Evolutionary conservation across 2,329 filamentous ascomycete genomes (phyloP).

Genomic region (Graphiopsis chlorocephala): DNA sequence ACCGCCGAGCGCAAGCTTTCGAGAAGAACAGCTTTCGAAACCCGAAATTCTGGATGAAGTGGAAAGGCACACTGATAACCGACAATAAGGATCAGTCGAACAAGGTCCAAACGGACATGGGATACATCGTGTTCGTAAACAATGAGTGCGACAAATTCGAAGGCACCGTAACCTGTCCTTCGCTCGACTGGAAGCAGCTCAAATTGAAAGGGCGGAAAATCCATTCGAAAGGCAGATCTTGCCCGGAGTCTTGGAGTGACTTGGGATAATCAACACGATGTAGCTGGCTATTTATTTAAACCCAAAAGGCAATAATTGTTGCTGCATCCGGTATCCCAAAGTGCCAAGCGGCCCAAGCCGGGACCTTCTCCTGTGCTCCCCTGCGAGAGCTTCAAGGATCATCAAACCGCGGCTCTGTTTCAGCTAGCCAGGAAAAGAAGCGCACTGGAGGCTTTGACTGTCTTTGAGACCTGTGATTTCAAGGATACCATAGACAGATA

Average conservation of each 20-base stretch:
- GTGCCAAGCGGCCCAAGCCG: too few relatives aligned
- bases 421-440: too few relatives aligned
- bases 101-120: slow-evolving; percentile 4
- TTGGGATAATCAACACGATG: not conserved
- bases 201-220: slow-evolving; percentile 20
- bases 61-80: slow-evolving; percentile 11
- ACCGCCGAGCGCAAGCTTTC: slow-evolving; percentile 15
- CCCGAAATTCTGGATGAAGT: slow-evolving; percentile 23
- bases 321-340: too few relatives aligned
- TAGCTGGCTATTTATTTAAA: not conserved
- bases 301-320: too few relatives aligned
- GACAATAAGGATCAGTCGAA: not conserved
- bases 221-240: slow-evolving; percentile 14
- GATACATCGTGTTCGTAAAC: slow-evolving; percentile 22
- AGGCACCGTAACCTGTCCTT: slow-evolving; percentile 19
- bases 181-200: slow-evolving; percentile 20
- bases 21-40: slow-evolving; percentile 24
- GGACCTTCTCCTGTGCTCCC: too few relatives aligned
- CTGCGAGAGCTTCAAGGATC: too few relatives aligned
- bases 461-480: too few relatives aligned
- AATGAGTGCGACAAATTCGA: slow-evolving; percentile 22
- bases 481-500: too few relatives aligned
- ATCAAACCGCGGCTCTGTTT: too few relatives aligned
- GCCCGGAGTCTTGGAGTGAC: slow-evolving; percentile 11
- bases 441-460: too few relatives aligned